Conservation (phyloP, 306 rosid species). For the Medicago arabica region DNA sequence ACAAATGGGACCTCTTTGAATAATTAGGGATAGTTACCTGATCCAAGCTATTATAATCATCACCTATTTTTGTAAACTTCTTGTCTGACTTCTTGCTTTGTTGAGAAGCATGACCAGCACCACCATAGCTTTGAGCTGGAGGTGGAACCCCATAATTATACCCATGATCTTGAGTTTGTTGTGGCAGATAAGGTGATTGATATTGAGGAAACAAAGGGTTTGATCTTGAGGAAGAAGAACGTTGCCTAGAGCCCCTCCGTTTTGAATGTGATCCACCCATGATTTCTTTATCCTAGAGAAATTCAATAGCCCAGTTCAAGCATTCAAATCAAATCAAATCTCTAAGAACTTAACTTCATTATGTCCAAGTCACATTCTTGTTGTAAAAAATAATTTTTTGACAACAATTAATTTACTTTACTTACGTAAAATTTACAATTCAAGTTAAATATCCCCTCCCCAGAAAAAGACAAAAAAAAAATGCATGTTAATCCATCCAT, state of each 20-base stretch:
- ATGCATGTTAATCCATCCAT: conserved; percentile 13
- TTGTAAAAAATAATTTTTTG: background rate
- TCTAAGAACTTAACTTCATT: background rate
- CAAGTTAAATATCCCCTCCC: no score
- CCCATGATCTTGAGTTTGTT: conserved; percentile 49
- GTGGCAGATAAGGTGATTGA: conserved; percentile 56
- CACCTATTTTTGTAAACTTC: conserved; percentile 81
- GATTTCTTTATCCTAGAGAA: conserved; percentile 44
- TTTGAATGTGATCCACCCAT: conserved; percentile 87
- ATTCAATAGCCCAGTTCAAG: conserved; percentile 41
- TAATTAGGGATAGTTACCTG: conserved; percentile 57
- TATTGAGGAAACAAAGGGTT: conserved; percentile 54
- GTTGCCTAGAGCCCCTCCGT: conserved; percentile 51
- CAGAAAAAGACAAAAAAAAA: background rate
- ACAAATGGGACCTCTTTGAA: background rate
- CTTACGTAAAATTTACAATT: background rate
- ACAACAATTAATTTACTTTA: background rate
- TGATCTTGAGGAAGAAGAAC: conserved; percentile 57
- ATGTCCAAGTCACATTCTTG: conserved; percentile 15
- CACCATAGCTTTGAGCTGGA: conserved; percentile 55
- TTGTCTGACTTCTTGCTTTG: conserved; percentile 50
- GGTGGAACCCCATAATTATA: conserved; percentile 33
- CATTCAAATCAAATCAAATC: conserved; percentile 43
- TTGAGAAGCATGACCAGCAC: conserved; percentile 47
- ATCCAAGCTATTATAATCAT: conserved; percentile 67